Conservation (phyloP, 257 asterid species). For the Capsicum rhomboideum region DNA sequence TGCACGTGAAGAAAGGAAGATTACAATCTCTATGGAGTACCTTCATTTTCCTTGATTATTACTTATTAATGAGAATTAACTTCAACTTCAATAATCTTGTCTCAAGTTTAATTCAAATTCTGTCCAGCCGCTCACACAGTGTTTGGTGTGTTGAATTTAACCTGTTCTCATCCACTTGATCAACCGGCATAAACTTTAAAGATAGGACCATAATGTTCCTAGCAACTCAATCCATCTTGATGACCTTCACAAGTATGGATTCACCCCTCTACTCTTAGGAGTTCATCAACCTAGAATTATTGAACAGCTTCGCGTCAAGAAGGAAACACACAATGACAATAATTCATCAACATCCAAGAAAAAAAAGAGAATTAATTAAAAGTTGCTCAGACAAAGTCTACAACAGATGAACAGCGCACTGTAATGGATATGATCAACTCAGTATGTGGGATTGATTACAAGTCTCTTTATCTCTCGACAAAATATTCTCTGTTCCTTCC, state of each 20-base stretch:
- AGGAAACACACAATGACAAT: neutral
- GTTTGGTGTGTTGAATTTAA: neutral
- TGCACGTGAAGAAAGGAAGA: too few species aligned
- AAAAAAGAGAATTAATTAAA: neutral
- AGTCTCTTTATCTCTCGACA: neutral
- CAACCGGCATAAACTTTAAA: neutral
- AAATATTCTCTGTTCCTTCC: neutral
- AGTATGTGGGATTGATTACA: conserved; percentile 5
- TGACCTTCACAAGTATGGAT: neutral
- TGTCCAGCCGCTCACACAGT: neutral
- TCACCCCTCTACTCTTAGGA: neutral
- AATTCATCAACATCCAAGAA: neutral
- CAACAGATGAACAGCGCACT: neutral
- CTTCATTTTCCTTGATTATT: too few species aligned
- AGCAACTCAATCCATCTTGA: neutral
- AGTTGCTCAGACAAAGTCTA: neutral
- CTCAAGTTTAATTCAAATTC: neutral
- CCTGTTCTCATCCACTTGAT: neutral
- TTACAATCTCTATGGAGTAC: too few species aligned
- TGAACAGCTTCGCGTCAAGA: neutral
- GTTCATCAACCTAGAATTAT: neutral
- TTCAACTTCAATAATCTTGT: neutral
- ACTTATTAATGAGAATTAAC: too few species aligned
- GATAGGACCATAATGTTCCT: neutral
- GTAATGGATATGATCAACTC: neutral